A percentile compares a stretch with the other conserved stretches of the same genome.
These are phyloP conservation scores for Eucommia ulmoides DNA, from an alignment of 257 asterid genomes.

Conservation along the genomic window DNA sequence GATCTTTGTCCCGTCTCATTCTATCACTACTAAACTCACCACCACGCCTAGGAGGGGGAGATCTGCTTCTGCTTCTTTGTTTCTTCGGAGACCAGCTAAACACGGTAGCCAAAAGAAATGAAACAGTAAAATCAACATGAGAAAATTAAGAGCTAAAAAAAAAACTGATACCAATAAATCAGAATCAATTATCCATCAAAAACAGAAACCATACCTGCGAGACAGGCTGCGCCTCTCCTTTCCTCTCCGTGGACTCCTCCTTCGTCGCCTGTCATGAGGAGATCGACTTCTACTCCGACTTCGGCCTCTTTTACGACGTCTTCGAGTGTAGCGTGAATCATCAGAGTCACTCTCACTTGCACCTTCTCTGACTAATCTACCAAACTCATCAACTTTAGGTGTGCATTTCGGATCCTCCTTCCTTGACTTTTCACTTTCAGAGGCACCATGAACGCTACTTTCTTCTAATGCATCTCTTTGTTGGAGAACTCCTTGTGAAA, in stretches of 20 bases:
- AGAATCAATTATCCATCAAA: too few relatives aligned
- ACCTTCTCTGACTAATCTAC: constrained; percentile 82
- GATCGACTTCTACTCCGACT: constrained; percentile 70
- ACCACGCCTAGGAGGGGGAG: constrained; percentile 36
- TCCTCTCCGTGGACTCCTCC: constrained; percentile 62
- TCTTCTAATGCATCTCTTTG: constrained; percentile 14
- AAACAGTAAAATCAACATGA: too few relatives aligned
- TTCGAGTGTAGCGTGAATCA: constrained; percentile 36
- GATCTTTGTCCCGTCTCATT: constrained; percentile 39
- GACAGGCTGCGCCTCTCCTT: constrained; percentile 56
- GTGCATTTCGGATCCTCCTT: neutral
- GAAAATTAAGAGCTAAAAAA: neutral
- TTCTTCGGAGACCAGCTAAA: constrained; percentile 63
- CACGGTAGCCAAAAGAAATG: too few relatives aligned
- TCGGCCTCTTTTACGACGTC: constrained; percentile 47
- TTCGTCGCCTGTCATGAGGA: constrained; percentile 50
- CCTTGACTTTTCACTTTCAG: constrained; percentile 11
- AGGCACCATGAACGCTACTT: constrained; percentile 11
- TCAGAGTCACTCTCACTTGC: constrained; percentile 64
- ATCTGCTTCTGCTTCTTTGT: constrained; percentile 49
- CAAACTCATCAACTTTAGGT: constrained; percentile 65
- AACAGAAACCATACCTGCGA: constrained; percentile 58
- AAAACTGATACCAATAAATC: too few relatives aligned
- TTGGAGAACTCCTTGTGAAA: constrained; percentile 8
- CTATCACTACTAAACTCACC: constrained; percentile 31